Percentiles rank a stretch among this genome's conserved stretches.
Evolutionary conservation across 441 rosid genomes (phyloP).

Genomic region (Pelargonium myrrhifolium): DNA sequence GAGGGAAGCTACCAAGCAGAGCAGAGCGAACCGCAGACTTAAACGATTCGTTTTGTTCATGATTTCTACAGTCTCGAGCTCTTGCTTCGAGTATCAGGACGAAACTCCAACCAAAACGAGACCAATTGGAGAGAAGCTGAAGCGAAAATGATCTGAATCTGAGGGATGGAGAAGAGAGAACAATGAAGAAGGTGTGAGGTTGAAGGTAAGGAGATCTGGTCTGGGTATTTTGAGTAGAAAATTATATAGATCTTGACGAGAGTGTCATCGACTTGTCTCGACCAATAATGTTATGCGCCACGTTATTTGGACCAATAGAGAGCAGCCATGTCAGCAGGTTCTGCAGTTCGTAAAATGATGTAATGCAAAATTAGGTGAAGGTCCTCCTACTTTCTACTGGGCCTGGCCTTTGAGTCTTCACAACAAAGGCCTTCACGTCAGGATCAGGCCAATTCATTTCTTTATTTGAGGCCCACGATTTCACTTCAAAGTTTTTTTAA

Average conservation of each 20-base stretch:
- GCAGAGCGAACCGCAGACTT: neutral
- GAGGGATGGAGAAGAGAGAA: neutral
- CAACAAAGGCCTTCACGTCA: constrained; percentile 53
- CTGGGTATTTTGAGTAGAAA: neutral
- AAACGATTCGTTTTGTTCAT: neutral
- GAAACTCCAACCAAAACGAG: neutral
- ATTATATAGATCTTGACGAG: neutral
- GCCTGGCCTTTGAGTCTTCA: no score
- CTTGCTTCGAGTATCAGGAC: neutral
- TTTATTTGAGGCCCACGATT: no score
- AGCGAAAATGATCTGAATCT: neutral
- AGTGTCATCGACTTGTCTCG: neutral
- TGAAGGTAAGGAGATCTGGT: neutral
- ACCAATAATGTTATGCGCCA: neutral
- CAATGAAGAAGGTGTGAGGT: no score
- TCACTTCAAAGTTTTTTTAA: no score
- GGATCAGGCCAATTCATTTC: constrained; percentile 54
- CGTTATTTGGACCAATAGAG: neutral
- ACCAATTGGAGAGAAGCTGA: neutral
- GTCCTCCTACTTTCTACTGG: no score
- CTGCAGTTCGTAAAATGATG: neutral
- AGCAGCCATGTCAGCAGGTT: neutral
- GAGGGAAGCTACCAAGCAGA: neutral
- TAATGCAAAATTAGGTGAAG: no score
- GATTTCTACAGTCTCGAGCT: neutral